Evolutionary conservation across 2,329 filamentous ascomycete genomes (phyloP), one percentile per base, ranked within the genome.

Genomic region (Fusarium domesticum): DNA sequence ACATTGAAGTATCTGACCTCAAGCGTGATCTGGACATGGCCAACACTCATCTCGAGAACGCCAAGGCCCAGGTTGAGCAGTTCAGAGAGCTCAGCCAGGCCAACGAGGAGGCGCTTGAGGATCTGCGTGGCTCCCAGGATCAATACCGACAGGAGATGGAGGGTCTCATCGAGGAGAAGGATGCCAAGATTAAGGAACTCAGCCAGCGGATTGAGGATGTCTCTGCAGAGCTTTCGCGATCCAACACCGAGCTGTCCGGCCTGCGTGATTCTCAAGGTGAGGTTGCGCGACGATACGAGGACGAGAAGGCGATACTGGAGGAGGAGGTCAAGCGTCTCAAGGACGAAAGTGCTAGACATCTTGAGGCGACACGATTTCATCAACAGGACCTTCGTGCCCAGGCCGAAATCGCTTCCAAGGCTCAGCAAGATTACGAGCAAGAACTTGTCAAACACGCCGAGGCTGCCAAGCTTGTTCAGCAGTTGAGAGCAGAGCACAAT

Each of bases 371-470:
- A 23, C 84, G 88, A 54, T 89, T 87, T 62, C 87, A 96, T 62
- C 89, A 95, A 63, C 87, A 95, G 58, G 91, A 97, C 59, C 80
- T 97, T 33, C 91, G 93, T 50, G 85, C 89, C 0, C 93, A 98
- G 66, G 91, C 92, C 19, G 87, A 95, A 35, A 97, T 98, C 60
- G 90, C 93, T 3, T 84, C 89, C 41, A 87, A 89, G 65, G 90
- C 93, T 4, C 93, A 98, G 64, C 86, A 95, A 62, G 91, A 93
- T 56, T 98, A 98, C 63, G 95, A 98, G 66, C 84, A 84, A 51
- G 93, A 98, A 65, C 77, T 98, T 10, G 80, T 96, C 59, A 96
- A 93, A 71, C 93, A 98, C 68, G 92, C 91, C 2, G 89, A 96
- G 54, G 93, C 92, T n/a, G 89, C 92, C 11, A 91, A 90, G 68